phyloP scores from a whole-genome alignment of 192 early-diverging fungal genomes.

The Coemansia asiatica region DNA sequence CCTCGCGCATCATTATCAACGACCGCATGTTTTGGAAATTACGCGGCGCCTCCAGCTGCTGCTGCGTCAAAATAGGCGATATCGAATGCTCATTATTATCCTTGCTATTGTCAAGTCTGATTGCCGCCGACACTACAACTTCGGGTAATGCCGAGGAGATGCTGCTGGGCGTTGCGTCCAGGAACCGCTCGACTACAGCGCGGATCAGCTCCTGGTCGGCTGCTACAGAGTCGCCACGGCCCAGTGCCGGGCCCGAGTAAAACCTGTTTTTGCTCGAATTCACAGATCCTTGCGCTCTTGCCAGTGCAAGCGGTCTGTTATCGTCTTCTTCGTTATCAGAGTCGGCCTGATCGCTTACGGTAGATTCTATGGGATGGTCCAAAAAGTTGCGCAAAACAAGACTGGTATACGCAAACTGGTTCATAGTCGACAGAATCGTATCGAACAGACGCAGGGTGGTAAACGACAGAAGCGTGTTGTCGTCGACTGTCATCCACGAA shows the following conservation, averaged over 20 bases:
- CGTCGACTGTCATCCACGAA: constrained; percentile 46
- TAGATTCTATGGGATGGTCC: background rate
- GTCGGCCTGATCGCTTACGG: background rate
- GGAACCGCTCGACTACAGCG: constrained; percentile 48
- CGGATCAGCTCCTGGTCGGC: constrained; percentile 49
- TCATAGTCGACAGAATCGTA: constrained; percentile 59
- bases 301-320: background rate
- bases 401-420: constrained; percentile 62
- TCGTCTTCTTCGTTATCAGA: background rate
- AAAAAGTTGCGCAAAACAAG: constrained; percentile 61
- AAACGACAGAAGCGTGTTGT: constrained; percentile 53
- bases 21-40: constrained; percentile 22
- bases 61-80: constrained; percentile 2
- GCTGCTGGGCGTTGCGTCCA: constrained; percentile 37
- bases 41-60: constrained; percentile 12
- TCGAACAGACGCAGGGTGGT: constrained; percentile 63
- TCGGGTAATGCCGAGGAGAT: constrained; percentile 42
- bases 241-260: constrained; percentile 33
- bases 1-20: constrained; percentile 30
- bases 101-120: constrained; percentile 18
- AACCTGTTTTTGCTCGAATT: background rate
- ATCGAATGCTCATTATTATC: background rate
- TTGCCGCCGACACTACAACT: constrained; percentile 25
- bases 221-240: constrained; percentile 29
- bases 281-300: background rate